Evolutionary conservation across 805 yeast genomes (phyloP).

Genomic region (Metschnikowia gelsemii): DNA sequence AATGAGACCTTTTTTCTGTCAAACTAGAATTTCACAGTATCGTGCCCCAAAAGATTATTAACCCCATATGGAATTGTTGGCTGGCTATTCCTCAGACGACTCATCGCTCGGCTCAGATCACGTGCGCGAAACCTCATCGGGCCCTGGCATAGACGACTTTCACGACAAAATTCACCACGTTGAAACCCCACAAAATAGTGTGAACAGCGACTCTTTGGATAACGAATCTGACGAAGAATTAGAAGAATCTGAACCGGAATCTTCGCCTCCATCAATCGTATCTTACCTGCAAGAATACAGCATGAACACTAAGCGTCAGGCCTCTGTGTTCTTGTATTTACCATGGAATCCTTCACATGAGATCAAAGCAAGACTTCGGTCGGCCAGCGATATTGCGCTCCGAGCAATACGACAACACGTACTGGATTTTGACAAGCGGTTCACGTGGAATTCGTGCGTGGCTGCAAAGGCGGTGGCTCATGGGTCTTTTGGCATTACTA

Average conservation of each 20-base stretch:
- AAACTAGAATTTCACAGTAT: too few relatives aligned
- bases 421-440: constrained; percentile 9
- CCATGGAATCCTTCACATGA: constrained; percentile 22
- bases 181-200: neutral
- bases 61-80: constrained; percentile 13
- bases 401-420: neutral
- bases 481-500: constrained; percentile 11
- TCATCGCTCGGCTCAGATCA: constrained; percentile 5
- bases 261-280: constrained; percentile 1
- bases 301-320: constrained; percentile 17
- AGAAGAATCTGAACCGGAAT: neutral
- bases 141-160: too few relatives aligned
- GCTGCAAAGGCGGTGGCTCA: constrained; percentile 6
- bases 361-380: constrained; percentile 4
- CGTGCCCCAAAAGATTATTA: too few relatives aligned
- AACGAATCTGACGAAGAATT: neutral
- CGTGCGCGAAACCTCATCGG: neutral
- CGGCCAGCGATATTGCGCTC: constrained; percentile 7
- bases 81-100: constrained; percentile 22
- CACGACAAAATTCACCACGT: too few relatives aligned
- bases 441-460: constrained; percentile 7
- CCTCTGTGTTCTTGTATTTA: constrained; percentile 18
- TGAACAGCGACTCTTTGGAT: neutral
- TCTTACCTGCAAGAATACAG: constrained; percentile 24
- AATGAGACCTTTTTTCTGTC: too few relatives aligned